Evolutionary conservation across 148 eudicot species (phyloP).

Genomic region (Vaccinium macrocarpon): DNA sequence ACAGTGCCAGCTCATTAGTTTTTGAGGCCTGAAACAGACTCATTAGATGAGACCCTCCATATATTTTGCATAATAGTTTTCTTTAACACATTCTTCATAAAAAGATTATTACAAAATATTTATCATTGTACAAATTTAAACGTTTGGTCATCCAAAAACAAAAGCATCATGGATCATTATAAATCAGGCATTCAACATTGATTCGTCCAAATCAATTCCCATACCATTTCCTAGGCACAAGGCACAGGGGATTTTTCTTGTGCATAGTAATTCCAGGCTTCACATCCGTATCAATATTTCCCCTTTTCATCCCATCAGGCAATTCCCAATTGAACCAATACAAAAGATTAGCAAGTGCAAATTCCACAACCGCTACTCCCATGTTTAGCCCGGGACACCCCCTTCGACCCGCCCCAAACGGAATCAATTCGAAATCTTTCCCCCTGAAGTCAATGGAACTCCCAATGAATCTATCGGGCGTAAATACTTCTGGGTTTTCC

Average conservation of each 20-base stretch:
- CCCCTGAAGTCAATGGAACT: constrained; percentile 14
- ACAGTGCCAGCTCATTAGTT: no score
- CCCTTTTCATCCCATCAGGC: constrained; percentile 16
- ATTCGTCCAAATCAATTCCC: not conserved
- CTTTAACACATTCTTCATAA: no score
- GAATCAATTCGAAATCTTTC: constrained; percentile 16
- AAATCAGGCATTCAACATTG: not conserved
- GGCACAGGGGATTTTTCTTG: constrained; percentile 15
- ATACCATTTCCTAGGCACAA: not conserved
- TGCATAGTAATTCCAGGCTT: constrained; percentile 10
- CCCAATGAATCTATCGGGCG: constrained; percentile 13
- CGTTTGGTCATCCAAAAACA: no score
- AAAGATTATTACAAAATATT: no score
- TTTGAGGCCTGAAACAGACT: no score
- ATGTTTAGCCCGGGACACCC: constrained; percentile 9
- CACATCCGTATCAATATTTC: constrained; percentile 12
- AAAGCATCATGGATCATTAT: not conserved
- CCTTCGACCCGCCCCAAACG: constrained; percentile 16
- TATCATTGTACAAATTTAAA: no score
- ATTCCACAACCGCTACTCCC: constrained; percentile 11
- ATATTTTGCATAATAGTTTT: no score
- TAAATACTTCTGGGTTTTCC: constrained; percentile 9
- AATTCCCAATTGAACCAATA: constrained; percentile 16
- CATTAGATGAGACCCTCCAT: no score
- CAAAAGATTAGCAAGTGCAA: constrained; percentile 13